Base-by-base conservation (phyloP, 2,329 filamentous ascomycete genomes). In the Amylocarpus encephaloides region DNA sequence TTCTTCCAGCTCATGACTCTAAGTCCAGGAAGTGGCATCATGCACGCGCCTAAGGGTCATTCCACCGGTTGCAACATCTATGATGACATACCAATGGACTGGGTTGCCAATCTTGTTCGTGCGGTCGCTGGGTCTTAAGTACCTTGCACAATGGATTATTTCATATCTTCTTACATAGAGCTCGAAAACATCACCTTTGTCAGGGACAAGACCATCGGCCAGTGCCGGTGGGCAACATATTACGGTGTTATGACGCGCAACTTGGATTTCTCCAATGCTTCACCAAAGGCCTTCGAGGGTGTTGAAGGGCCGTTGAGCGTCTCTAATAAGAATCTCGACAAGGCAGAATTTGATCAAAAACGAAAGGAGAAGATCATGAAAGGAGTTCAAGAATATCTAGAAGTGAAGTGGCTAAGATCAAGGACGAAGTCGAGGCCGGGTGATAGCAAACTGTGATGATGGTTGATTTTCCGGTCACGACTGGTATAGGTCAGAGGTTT, bases 31-130 rank as follows among this genome's bases (percentile, higher is more conserved):
- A 46, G 36, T n/a, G 38, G 48, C 5, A 39, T 53, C 22, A 39
- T 49, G n/a, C 45, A 53, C 22, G 42, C 44, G 10, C 12, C 48
- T n/a, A n/a, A 41, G 6, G 43, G 43, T n/a, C 33, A 46, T 2
- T 33, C 7, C 15, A 41, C 40, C 2, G 51, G 48, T 6, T 33
- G 41, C 7, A 52, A 54, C 22, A 35, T 51, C 13, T 49, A 50
- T 29, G 53, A 53, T 16, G 51, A 56, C 16, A 43, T 53, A 6
- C 51, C 53, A 11, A 34, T 50, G 2, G 50, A 53, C 34, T 53
- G 42, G 45, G 53, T 51, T 4, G n/a, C 50, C 4, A 53, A 56
- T 33, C 35, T 56, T 7, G 48, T 51, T 5, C 53, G 53, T 35
- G 45, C 53, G 2, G 36, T 18, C 9, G 22, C 53, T 9, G 30